These are phyloP conservation scores for Oenanthe javanica DNA, from an alignment of 140 eudicot species.

Conservation along the genomic window DNA sequence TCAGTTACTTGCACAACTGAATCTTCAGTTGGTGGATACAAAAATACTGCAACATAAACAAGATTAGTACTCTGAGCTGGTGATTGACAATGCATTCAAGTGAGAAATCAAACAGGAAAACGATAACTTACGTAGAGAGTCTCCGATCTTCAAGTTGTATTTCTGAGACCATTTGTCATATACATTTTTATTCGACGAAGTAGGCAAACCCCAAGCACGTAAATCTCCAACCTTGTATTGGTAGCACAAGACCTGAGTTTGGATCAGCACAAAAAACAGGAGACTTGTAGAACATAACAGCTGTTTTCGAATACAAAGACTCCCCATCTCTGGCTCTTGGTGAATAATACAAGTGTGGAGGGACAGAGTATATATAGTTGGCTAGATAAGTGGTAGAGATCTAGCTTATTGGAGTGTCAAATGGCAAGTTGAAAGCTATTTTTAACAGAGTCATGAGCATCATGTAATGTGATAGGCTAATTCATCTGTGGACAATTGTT, in stretches of 20 bases:
- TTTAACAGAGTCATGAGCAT: neutral
- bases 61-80: neutral
- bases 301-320: conserved; percentile 18
- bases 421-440: neutral
- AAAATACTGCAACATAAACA: conserved; percentile 47
- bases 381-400: neutral
- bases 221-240: conserved; percentile 81
- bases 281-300: conserved; percentile 24
- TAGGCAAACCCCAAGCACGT: conserved; percentile 62
- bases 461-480: conserved; percentile 11
- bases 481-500: neutral
- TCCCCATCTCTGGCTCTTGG: conserved; percentile 21
- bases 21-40: conserved; percentile 94
- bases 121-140: conserved; percentile 59
- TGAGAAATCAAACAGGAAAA: neutral
- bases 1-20: conserved; percentile 76
- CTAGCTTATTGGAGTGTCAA: neutral
- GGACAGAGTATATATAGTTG: neutral
- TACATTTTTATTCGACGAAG: conserved; percentile 37
- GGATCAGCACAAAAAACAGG: conserved; percentile 36
- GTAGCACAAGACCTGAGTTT: conserved; percentile 39
- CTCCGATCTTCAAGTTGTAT: conserved; percentile 56
- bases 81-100: neutral
- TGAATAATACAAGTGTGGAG: conserved; percentile 16
- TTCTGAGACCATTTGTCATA: conserved; percentile 66